A percentile compares a stretch with the other conserved stretches of the same genome.
Evolutionary conservation across 2,329 filamentous ascomycete species (phyloP).

Genomic region (Colletotrichum lini): DNA sequence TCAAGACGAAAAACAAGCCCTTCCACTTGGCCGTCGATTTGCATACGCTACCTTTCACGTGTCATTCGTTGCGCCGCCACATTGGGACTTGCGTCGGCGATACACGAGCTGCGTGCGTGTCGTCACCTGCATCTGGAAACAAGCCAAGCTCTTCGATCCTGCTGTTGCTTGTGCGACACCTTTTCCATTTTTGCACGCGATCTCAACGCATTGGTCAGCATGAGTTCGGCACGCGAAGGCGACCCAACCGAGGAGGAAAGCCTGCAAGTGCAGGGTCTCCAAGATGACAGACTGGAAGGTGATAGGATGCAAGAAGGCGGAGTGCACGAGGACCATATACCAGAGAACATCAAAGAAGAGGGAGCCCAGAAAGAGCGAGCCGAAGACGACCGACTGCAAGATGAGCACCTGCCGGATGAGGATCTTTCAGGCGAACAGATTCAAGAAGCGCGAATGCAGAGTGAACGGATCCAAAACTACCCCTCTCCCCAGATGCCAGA

Average conservation of each 20-base stretch:
- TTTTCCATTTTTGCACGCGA: neutral
- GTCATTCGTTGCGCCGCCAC: neutral
- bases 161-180: neutral
- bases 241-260: slow-evolving; percentile 33
- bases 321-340: slow-evolving; percentile 4
- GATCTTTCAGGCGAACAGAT: slow-evolving; percentile 4
- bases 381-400: neutral
- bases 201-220: neutral
- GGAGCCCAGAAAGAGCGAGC: slow-evolving; percentile 5
- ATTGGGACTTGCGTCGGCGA: neutral
- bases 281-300: slow-evolving; percentile 12
- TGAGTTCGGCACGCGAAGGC: slow-evolving; percentile 33
- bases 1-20: neutral
- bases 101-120: neutral
- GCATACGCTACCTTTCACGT: neutral
- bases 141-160: neutral
- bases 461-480: slow-evolving; percentile 35
- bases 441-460: slow-evolving; percentile 2
- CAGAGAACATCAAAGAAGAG: slow-evolving; percentile 13
- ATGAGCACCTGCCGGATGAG: slow-evolving; percentile 3
- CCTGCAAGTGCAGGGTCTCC: slow-evolving; percentile 25
- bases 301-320: slow-evolving; percentile 6
- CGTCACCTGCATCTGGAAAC: neutral
- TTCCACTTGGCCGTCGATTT: neutral
- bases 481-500: slow-evolving; percentile 32